These are phyloP conservation scores for Eimeria necatrix DNA, from an alignment of 169 alveolate genomes.

Conservation along the genomic window DNA sequence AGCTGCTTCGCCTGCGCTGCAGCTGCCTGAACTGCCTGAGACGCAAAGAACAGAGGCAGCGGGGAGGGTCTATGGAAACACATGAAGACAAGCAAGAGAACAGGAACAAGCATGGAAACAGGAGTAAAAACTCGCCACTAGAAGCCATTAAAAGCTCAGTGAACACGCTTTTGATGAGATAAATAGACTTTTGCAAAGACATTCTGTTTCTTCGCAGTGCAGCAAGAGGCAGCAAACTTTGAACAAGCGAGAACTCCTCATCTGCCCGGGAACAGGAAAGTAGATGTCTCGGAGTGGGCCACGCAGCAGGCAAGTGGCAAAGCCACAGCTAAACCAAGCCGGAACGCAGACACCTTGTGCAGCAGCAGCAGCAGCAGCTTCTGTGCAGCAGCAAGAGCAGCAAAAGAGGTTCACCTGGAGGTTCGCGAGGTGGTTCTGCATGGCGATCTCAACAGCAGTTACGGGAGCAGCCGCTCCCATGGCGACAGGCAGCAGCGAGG, in stretches of 20 bases:
- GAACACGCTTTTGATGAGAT: no score
- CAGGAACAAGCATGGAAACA: no score
- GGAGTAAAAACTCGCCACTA: no score
- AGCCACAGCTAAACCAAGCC: background rate
- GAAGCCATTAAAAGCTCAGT: no score
- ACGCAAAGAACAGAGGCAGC: no score
- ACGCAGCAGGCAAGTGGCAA: background rate
- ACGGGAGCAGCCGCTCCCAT: constrained; percentile 33
- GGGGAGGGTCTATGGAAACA: no score
- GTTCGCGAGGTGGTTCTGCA: constrained; percentile 66
- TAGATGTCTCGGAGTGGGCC: background rate
- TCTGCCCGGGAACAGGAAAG: no score
- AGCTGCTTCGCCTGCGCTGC: constrained; percentile 50
- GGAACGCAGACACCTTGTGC: background rate
- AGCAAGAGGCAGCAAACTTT: no score
- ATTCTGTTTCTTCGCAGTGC: no score
- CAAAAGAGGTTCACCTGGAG: constrained; percentile 12
- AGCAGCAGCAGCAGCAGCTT: constrained; percentile 7
- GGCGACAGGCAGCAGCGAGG: constrained; percentile 14
- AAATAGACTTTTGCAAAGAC: no score
- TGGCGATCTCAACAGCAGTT: constrained; percentile 65
- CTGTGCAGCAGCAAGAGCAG: constrained; percentile 7
- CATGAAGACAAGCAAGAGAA: no score
- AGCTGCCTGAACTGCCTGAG: constrained; percentile 66
- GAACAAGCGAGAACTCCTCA: no score